Conservation (phyloP, 306 rosid genomes). For the Cicer chorassanicum region DNA sequence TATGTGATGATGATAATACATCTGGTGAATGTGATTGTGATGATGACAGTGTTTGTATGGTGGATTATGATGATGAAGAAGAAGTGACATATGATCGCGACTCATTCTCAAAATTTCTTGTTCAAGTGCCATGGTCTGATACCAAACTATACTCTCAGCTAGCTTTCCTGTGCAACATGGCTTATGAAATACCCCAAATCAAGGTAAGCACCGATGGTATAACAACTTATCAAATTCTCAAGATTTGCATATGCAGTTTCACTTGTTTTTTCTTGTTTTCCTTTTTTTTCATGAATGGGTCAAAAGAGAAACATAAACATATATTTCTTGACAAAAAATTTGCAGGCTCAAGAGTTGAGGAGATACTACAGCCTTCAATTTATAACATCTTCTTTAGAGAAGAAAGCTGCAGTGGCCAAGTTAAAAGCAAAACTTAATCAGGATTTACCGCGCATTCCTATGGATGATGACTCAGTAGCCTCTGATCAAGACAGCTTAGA, state of each 20-base stretch:
- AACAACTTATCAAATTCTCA: conserved; percentile 1
- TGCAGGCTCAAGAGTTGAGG: conserved; percentile 76
- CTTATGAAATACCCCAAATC: conserved; percentile 77
- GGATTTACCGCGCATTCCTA: conserved; percentile 56
- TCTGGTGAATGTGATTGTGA: conserved; percentile 58
- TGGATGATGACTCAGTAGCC: conserved; percentile 44
- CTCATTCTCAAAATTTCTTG: conserved; percentile 64
- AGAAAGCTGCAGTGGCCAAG: conserved; percentile 65
- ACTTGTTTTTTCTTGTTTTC: conserved; percentile 31
- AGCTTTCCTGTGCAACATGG: conserved; percentile 85
- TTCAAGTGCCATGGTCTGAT: conserved; percentile 69
- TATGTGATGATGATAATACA: conserved; percentile 30
- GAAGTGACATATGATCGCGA: conserved; percentile 52
- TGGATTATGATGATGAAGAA: conserved; percentile 60
- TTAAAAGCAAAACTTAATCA: conserved; percentile 56
- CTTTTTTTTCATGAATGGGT: conserved; percentile 22
- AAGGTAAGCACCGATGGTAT: conserved; percentile 53
- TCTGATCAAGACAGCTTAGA: conserved; percentile 41
- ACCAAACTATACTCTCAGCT: conserved; percentile 73
- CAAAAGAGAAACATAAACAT: conserved; percentile 10
- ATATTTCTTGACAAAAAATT: conserved; percentile 19
- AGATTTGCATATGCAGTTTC: conserved; percentile 8
- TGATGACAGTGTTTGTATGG: conserved; percentile 61
- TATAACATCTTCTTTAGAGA: conserved; percentile 76
- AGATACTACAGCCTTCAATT: conserved; percentile 67